Evolutionary conservation across 1,139 yeast genomes (phyloP).

Genomic region (Taphrina confusa): DNA sequence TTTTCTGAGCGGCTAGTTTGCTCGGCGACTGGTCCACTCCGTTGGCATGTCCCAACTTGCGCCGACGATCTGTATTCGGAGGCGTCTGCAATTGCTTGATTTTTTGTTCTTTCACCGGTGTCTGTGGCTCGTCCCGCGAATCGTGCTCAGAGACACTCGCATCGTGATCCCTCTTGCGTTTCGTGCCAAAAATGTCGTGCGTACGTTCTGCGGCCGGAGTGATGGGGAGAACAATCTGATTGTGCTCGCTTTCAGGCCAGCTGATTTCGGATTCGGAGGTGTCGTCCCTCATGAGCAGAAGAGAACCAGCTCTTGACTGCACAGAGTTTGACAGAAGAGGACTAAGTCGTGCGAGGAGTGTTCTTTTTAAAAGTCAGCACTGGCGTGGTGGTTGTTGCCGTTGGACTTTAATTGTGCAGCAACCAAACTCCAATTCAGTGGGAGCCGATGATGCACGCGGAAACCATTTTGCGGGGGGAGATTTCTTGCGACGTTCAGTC

Average conservation of each 20-base stretch:
- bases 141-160: neutral
- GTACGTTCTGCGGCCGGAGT: conserved; percentile 11
- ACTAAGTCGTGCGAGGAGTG: no score
- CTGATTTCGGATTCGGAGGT: conserved; percentile 12
- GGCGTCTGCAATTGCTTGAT: conserved; percentile 15
- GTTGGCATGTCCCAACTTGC: neutral
- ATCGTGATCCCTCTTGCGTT: neutral
- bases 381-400: no score
- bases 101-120: neutral
- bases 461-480: no score
- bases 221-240: conserved; percentile 4
- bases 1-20: neutral
- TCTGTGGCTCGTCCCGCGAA: neutral
- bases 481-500: no score
- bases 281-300: conserved; percentile 4
- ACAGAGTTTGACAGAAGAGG: no score
- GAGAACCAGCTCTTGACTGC: conserved; percentile 2
- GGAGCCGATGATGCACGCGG: no score
- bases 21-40: conserved; percentile 1
- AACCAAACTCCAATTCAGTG: no score
- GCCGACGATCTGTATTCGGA: conserved; percentile 5
- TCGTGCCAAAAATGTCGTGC: neutral
- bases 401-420: no score
- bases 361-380: no score
- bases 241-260: conserved; percentile 22